Evolutionary conservation across 306 rosid genomes (phyloP), one percentile per base, ranked within the genome.

Genomic region (Dicorynia guianensis): DNA sequence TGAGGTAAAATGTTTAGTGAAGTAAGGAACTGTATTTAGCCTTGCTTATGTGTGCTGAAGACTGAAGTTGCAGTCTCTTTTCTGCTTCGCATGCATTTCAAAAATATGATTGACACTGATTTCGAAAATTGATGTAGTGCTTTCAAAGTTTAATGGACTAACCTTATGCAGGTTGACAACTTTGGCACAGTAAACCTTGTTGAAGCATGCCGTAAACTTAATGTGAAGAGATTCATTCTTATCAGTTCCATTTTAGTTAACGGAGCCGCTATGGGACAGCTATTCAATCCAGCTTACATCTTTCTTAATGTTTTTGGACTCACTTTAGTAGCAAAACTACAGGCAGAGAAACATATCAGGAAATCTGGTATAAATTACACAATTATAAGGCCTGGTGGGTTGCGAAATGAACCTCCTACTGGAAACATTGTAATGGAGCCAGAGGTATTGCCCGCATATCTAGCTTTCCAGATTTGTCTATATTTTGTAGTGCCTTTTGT

Each of bases 241-340:
- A 42, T 95, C 72, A 95, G 98, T 77, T 95, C 98, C 65, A 92
- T 95, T 76, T 89, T 95, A 80, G 98, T 90, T 36, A 95, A 95
- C 86, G 97, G 97, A 76, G 98, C 98, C 47, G 87, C 97, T 12
- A 92, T 90, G 98, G 97, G 97, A 60, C 97, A 92, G 85, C 75
- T 95, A 76, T 81, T 95, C 18, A 95, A 95, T 75, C 97, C 97
- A 10, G 97, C 93, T 76, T 95, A 95, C 84, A 89, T 95, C 49
- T 86, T 95, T 73, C 96, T 95, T 19, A 95, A 95, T 48, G 90
- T 90, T 44, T 92, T 95, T 46, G 98, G 98, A 25, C 96, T 95
- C 84, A 87, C 96, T 71, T 85, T 95, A 65, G 87, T 95, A 11
- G 98, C 98, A 67, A 95, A 95, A 82, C 94, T 95, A 72, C 93